A percentile compares a stretch with the other conserved stretches of the same genome.
Conservation (phyloP, 352 stramenopile genomes). For the Poterioochromonas sp. region DNA sequence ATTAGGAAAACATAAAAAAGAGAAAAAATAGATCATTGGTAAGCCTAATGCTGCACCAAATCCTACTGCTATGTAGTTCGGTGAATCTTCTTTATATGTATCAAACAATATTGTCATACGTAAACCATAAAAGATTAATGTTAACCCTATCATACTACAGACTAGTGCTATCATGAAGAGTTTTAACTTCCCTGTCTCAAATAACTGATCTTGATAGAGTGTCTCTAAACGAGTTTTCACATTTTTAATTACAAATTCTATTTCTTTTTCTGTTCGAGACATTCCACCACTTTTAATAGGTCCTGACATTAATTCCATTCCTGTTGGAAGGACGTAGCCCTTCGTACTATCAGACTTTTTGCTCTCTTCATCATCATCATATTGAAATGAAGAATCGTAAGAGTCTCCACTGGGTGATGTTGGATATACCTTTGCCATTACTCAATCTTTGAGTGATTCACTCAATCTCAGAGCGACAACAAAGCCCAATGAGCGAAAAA, state of each 20-base stretch:
- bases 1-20: slow-evolving; percentile 4
- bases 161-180: not conserved
- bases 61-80: not conserved
- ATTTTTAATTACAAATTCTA: slow-evolving; percentile 4
- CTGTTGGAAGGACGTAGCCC: slow-evolving; percentile 3
- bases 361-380: no score
- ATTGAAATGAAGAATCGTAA: no score
- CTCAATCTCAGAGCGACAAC: no score
- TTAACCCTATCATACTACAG: not conserved
- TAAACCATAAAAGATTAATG: slow-evolving; percentile 1
- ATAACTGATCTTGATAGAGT: not conserved
- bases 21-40: slow-evolving; percentile 13
- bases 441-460: no score
- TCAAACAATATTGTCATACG: slow-evolving; percentile 1
- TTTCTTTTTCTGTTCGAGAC: slow-evolving; percentile 15
- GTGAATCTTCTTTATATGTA: not conserved
- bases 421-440: no score
- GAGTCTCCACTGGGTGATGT: no score
- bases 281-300: slow-evolving; percentile 7
- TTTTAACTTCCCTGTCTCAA: not conserved
- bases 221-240: not conserved
- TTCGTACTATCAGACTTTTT: no score
- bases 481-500: no score
- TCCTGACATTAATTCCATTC: slow-evolving; percentile 21
- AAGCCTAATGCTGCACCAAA: not conserved